Percentiles rank a stretch among this genome's conserved stretches.
Evolutionary conservation across 139 green algal genomes (phyloP).

Genomic region (Coccomyxa sp.): DNA sequence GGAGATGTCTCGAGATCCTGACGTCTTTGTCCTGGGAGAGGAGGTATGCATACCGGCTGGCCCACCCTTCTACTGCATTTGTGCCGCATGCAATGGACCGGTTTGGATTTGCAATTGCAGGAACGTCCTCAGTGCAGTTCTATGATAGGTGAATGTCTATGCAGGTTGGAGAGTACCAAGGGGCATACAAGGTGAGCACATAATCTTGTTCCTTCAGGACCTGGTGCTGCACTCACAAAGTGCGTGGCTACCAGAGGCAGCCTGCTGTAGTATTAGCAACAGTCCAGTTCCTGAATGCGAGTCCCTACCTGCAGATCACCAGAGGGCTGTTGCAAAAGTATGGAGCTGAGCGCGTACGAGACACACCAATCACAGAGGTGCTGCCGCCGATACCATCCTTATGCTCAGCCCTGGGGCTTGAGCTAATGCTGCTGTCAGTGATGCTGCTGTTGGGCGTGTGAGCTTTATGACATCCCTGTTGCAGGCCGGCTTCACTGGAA

Average conservation of each 20-base stretch:
- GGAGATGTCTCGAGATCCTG: slow-evolving; percentile 90
- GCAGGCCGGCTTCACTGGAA: slow-evolving; percentile 94
- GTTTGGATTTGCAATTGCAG: too few species aligned
- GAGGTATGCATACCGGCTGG: slow-evolving; percentile 64
- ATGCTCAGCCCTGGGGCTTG: too few species aligned
- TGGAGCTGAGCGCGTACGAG: slow-evolving; percentile 85
- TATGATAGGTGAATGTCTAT: neutral
- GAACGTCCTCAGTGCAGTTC: neutral
- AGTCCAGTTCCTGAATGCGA: too few species aligned
- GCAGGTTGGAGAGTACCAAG: slow-evolving; percentile 94
- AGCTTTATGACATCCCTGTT: neutral
- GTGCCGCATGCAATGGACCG: neutral
- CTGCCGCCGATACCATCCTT: neutral
- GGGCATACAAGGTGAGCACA: slow-evolving; percentile 88
- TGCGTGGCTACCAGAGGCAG: too few species aligned
- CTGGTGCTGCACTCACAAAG: neutral
- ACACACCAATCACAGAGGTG: slow-evolving; percentile 99
- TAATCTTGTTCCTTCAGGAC: neutral
- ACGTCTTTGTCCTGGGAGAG: slow-evolving; percentile 95
- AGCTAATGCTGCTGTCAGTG: too few species aligned
- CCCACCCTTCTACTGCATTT: neutral
- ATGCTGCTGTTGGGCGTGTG: neutral
- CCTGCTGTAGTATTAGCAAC: too few species aligned
- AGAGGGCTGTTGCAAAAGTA: slow-evolving; percentile 93
- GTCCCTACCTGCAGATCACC: slow-evolving; percentile 87